These are phyloP conservation scores for Meira miltonrushii DNA, from an alignment of 1,284 basidiomycete species.

Conservation along the genomic window DNA sequence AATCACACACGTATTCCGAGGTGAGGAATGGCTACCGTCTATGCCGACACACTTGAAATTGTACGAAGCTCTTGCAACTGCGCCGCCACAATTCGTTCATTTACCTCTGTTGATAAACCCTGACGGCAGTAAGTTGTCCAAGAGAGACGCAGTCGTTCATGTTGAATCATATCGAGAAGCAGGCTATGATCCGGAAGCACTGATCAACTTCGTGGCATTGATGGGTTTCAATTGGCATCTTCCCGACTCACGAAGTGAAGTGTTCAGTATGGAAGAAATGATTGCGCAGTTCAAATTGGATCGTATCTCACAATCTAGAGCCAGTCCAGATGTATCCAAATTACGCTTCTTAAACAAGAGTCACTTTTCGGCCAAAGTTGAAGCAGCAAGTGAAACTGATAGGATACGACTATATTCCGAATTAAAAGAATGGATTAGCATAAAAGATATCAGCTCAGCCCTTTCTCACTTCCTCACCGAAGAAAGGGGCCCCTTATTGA, in stretches of 20 bases:
- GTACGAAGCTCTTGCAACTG: conserved; percentile 70
- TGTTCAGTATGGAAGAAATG: conserved; percentile 38
- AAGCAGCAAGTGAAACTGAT: conserved; percentile 8
- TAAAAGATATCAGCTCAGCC: background rate
- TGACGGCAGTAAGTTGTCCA: conserved; percentile 90
- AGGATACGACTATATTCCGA: no score
- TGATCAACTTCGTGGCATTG: conserved; percentile 87
- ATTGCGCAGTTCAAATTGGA: conserved; percentile 28
- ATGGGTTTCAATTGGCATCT: conserved; percentile 70
- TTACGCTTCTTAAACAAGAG: conserved; percentile 41
- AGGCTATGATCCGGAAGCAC: conserved; percentile 83
- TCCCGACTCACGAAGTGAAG: conserved; percentile 24
- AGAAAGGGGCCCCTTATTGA: background rate
- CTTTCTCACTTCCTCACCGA: no score
- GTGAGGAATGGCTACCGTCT: conserved; percentile 97
- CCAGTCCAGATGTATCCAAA: conserved; percentile 37
- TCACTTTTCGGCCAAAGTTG: conserved; percentile 33
- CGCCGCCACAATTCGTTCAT: conserved; percentile 79
- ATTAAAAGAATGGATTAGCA: background rate
- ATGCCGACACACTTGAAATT: conserved; percentile 87
- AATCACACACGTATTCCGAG: conserved; percentile 88
- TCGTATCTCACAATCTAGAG: conserved; percentile 41
- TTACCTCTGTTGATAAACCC: conserved; percentile 82
- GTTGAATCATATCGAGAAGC: conserved; percentile 76
- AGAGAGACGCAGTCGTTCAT: conserved; percentile 68